phyloP scores from a whole-genome alignment of 495 filamentous ascomycete species.

The Aspergillus sparsus region DNA sequence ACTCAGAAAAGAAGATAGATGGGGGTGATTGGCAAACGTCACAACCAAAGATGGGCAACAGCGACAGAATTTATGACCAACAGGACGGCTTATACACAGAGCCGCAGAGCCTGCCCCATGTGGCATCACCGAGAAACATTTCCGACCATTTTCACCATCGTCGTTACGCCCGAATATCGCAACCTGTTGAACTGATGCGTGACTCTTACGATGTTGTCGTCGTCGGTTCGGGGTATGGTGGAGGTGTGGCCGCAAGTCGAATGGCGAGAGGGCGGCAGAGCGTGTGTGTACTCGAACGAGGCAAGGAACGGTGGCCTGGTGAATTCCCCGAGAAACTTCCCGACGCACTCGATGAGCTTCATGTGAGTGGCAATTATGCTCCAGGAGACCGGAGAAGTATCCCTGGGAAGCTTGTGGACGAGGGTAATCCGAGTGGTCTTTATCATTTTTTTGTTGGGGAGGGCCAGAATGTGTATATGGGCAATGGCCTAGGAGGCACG shows the following conservation, averaged over 20 bases:
- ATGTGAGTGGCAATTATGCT: slow-evolving; percentile 2
- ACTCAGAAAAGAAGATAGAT: too few species aligned
- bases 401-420: background rate
- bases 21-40: too few species aligned
- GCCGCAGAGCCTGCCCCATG: too few species aligned
- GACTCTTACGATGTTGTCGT: slow-evolving; percentile 7
- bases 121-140: background rate
- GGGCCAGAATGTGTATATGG: slow-evolving; percentile 13
- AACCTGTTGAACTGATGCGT: slow-evolving; percentile 3
- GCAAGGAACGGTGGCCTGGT: background rate
- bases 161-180: slow-evolving; percentile 7
- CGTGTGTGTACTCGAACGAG: slow-evolving; percentile 5
- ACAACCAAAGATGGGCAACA: too few species aligned
- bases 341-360: slow-evolving; percentile 1
- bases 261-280: slow-evolving; percentile 7
- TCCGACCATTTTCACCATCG: background rate
- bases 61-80: too few species aligned
- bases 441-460: slow-evolving; percentile 7
- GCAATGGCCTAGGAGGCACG: slow-evolving; percentile 6
- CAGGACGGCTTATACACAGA: too few species aligned
- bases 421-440: slow-evolving; percentile 5
- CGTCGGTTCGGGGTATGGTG: slow-evolving; percentile 7
- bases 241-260: slow-evolving; percentile 5
- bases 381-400: slow-evolving; percentile 3
- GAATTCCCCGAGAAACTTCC: slow-evolving; percentile 9